Evolutionary conservation across 768 basidiomycete genomes (phyloP).

Genomic region (Leccinum obscurum): DNA sequence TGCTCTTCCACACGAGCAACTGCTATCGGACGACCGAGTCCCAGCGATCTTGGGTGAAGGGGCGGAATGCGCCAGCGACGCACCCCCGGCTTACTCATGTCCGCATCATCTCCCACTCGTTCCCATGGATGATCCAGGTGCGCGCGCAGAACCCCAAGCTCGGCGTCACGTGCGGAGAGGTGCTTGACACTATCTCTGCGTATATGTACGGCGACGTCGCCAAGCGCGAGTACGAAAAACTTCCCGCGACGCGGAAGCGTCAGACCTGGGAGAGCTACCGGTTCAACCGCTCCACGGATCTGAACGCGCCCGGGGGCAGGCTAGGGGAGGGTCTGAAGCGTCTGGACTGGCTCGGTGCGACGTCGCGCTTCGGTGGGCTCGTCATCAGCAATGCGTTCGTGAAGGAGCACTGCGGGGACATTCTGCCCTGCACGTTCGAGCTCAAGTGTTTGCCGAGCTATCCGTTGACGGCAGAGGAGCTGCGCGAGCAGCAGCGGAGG

Average conservation of each 20-base stretch:
- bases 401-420: slow-evolving; percentile 44
- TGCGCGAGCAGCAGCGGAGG: slow-evolving; percentile 46
- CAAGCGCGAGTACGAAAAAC: slow-evolving; percentile 51
- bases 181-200: slow-evolving; percentile 54
- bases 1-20: slow-evolving; percentile 62
- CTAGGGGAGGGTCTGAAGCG: slow-evolving; percentile 63
- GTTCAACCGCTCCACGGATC: slow-evolving; percentile 63
- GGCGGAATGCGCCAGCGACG: slow-evolving; percentile 65
- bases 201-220: slow-evolving; percentile 52
- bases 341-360: slow-evolving; percentile 62
- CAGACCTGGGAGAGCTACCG: slow-evolving; percentile 54
- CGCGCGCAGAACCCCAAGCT: slow-evolving; percentile 42
- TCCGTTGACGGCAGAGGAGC: slow-evolving; percentile 50
- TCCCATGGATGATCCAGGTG: slow-evolving; percentile 59
- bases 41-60: slow-evolving; percentile 62
- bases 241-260: slow-evolving; percentile 38
- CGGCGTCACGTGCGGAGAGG: slow-evolving; percentile 69
- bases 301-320: slow-evolving; percentile 67
- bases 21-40: slow-evolving; percentile 66
- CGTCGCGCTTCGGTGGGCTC: slow-evolving; percentile 67
- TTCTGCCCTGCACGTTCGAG: slow-evolving; percentile 60
- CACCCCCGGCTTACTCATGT: slow-evolving; percentile 57
- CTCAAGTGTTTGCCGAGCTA: slow-evolving; percentile 51
- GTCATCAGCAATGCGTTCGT: slow-evolving; percentile 44
- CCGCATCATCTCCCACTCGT: slow-evolving; percentile 49